Evolutionary conservation across 345 rosid species (phyloP).

Genomic region (Brassica juncea): DNA sequence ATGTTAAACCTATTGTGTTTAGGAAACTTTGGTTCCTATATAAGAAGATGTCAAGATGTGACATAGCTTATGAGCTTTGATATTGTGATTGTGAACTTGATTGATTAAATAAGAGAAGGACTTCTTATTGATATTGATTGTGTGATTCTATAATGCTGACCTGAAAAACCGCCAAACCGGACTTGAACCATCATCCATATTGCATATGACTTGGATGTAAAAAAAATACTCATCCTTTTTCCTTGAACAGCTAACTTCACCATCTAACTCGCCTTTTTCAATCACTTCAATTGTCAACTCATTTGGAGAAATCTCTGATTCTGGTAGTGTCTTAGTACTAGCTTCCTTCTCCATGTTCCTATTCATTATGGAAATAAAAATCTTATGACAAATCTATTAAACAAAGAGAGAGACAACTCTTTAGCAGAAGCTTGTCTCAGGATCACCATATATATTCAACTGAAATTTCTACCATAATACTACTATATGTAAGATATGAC

Average conservation of each 20-base stretch:
- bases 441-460: background rate
- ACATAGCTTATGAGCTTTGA: no score
- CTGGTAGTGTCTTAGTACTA: conserved; percentile 24
- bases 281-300: conserved; percentile 50
- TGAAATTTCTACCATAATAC: background rate
- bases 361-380: conserved; percentile 16
- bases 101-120: no score
- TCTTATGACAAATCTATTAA: no score
- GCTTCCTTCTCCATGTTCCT: conserved; percentile 25
- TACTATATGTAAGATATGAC: background rate
- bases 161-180: conserved; percentile 35
- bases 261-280: conserved; percentile 43
- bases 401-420: no score
- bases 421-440: background rate
- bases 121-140: no score
- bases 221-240: conserved; percentile 45
- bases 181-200: background rate
- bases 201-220: background rate
- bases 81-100: no score
- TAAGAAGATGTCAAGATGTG: no score
- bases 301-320: conserved; percentile 33
- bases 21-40: no score
- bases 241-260: conserved; percentile 51
- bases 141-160: no score
- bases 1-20: no score